These are phyloP conservation scores for Melampsora americana DNA, from an alignment of 1,284 basidiomycete genomes.

Conservation along the genomic window DNA sequence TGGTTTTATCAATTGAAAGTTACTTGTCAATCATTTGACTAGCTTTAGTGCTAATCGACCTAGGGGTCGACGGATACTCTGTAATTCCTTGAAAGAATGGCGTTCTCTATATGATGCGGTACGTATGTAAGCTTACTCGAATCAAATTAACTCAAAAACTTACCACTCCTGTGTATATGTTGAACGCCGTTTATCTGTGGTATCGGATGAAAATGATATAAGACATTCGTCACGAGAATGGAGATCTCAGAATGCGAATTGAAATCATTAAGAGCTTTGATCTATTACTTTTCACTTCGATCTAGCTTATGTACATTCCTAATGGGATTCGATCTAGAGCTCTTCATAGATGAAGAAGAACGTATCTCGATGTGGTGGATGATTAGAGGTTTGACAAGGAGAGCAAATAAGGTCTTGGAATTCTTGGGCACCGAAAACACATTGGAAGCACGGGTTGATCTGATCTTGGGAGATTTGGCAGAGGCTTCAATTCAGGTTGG, in stretches of 20 bases:
- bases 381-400: slow-evolving; percentile 17
- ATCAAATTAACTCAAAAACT: background rate
- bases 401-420: background rate
- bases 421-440: slow-evolving; percentile 7
- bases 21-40: slow-evolving; percentile 29
- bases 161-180: background rate
- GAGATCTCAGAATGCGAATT: slow-evolving; percentile 11
- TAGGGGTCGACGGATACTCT: slow-evolving; percentile 28
- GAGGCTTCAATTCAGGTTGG: slow-evolving; percentile 19
- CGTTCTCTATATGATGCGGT: slow-evolving; percentile 28
- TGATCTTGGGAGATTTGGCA: slow-evolving; percentile 26
- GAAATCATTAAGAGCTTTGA: slow-evolving; percentile 17
- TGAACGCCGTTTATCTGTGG: background rate
- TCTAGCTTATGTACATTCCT: slow-evolving; percentile 18
- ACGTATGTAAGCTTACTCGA: background rate
- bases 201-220: background rate
- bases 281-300: slow-evolving; percentile 28
- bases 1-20: background rate
- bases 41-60: slow-evolving; percentile 38
- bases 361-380: slow-evolving; percentile 40
- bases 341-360: slow-evolving; percentile 26
- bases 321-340: slow-evolving; percentile 37
- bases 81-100: slow-evolving; percentile 36
- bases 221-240: slow-evolving; percentile 24
- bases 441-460: background rate